Percentiles rank a stretch among this genome's conserved stretches.
These are phyloP conservation scores for Tuber aestivum DNA, from an alignment of 495 filamentous ascomycete species.

Conservation along the genomic window DNA sequence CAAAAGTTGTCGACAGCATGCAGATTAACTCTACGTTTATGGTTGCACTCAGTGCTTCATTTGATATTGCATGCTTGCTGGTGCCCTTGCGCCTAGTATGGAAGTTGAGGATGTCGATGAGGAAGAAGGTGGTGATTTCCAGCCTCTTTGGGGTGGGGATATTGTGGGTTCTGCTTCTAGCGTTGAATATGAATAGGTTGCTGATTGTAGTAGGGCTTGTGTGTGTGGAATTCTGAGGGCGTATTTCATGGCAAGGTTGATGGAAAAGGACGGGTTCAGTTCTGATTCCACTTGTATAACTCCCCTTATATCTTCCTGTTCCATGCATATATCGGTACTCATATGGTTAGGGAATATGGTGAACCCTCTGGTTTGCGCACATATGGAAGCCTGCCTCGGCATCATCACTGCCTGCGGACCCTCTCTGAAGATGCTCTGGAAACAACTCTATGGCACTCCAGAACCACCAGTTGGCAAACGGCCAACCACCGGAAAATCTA, in stretches of 20 bases:
- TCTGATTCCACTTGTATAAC: not conserved
- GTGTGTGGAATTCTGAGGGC: not conserved
- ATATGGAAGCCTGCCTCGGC: not conserved
- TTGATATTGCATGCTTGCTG: not conserved
- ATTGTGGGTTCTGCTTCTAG: not conserved
- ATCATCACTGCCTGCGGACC: constrained; percentile 1
- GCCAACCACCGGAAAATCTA: not conserved
- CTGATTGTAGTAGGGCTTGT: not conserved
- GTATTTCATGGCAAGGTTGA: not conserved
- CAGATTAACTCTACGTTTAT: not conserved
- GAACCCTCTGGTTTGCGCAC: not conserved
- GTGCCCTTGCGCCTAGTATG: not conserved
- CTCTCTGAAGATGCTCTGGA: constrained; percentile 1
- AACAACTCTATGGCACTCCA: not conserved
- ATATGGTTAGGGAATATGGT: not conserved
- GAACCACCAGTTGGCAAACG: not conserved
- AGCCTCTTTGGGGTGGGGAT: constrained; percentile 1
- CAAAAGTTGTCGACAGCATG: not conserved
- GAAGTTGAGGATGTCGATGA: not conserved
- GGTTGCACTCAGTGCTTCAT: not conserved
- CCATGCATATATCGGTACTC: not conserved
- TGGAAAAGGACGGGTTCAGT: not conserved
- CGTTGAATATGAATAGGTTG: not conserved
- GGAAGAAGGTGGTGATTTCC: not conserved
- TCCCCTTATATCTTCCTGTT: not conserved